A percentile compares a stretch with the other conserved stretches of the same genome.
These are phyloP conservation scores for Candida frijolesensis DNA, from an alignment of 1,139 yeast species.

Conservation along the genomic window DNA sequence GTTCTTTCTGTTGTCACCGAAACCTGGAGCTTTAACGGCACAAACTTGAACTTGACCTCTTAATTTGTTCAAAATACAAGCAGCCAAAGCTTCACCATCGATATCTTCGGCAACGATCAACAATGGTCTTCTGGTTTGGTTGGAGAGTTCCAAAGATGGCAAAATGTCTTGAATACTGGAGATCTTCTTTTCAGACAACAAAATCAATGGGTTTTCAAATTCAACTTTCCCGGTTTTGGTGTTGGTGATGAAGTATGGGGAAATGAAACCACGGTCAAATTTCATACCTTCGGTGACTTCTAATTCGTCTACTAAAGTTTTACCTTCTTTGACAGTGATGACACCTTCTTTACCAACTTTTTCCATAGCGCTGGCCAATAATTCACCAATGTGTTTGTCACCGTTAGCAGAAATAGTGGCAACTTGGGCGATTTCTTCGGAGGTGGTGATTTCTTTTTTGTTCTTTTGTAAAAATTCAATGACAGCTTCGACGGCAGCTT, in stretches of 20 bases:
- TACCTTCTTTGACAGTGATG: constrained; percentile 95
- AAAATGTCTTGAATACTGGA: constrained; percentile 90
- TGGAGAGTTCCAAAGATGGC: constrained; percentile 93
- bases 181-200: constrained; percentile 92
- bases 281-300: constrained; percentile 99
- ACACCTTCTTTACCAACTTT: constrained; percentile 99
- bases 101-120: constrained; percentile 95
- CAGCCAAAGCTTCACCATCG: constrained; percentile 99
- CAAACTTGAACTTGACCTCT: constrained; percentile 99
- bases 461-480: constrained; percentile 85
- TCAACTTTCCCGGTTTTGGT: constrained; percentile 96
- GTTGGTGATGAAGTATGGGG: constrained; percentile 97
- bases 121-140: constrained; percentile 93
- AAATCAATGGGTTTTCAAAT: constrained; percentile 90
- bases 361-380: constrained; percentile 97
- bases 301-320: constrained; percentile 93
- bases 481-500: constrained; percentile 97
- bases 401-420: constrained; percentile 99
- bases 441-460: constrained; percentile 96
- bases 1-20: constrained; percentile 99
- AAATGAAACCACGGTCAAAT: constrained; percentile 97
- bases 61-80: constrained; percentile 96
- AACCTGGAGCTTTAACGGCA: constrained; percentile 99
- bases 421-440: constrained; percentile 97
- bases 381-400: constrained; percentile 89